Base-by-base conservation (phyloP, 192 early-diverging fungal species). In the Tieghemiomyces parasiticus region DNA sequence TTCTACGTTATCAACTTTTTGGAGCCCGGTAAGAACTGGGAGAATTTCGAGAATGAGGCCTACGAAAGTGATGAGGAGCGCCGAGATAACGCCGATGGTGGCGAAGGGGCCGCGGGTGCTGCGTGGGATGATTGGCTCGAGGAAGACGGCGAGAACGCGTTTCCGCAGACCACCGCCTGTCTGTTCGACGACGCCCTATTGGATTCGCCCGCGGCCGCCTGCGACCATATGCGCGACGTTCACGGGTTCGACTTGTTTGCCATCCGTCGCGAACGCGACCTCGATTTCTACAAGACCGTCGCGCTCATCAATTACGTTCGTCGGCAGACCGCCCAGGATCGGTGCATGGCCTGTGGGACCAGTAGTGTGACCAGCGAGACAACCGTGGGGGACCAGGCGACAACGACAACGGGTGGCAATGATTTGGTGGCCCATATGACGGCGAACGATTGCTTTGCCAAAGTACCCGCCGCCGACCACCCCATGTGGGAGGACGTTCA, bases 1-100 rank as follows among this genome's bases (percentile, higher is more conserved):
- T 96, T 93, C 72, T 96, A 93, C 64, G 83, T 96, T 25, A 82
- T 92, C 61, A 96, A 96, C 62, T 93, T 93, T 61, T 61, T 89
- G 33, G 88, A 91, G 67, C 89, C 91, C 0, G 88, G 88, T 19
- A 89, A 86, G 66, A 89, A 89, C 77, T 91, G 91, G 89, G 91
- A 93, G 69, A 80, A 75, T 8, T 81, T 83, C 61, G 89, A 91
- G 65, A 83, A 84, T 34, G 88, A 92, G 59, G 73, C 74, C 33
- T 80, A 84, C 49, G 88, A 86, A 22, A 81, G 80, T 54, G 87
- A 90, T 44, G 81, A 84, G 34, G 86, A 86, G 42, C 68, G 75
- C 20, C 61, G 69, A 22, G 83, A 87, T 44, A 78, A 83, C 78
- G 76, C 72, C 66, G 77, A 75, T 10, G 63, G 61, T 48, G 61